Conservation (phyloP, 1,284 basidiomycete genomes). For the Kwoniella shivajii region DNA sequence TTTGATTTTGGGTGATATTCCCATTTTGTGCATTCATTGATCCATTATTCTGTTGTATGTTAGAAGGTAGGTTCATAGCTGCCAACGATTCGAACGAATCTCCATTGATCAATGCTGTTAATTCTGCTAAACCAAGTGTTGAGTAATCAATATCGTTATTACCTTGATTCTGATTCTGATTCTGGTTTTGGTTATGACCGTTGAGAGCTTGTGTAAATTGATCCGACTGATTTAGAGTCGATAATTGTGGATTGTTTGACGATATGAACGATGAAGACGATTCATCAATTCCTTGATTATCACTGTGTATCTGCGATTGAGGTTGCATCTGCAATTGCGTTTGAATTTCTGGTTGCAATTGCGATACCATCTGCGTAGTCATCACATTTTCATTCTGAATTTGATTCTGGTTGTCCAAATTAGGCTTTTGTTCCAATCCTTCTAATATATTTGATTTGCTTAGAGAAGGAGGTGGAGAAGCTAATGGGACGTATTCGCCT, state of each 20-base stretch:
- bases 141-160: slow-evolving; percentile 8
- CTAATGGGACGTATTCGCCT: not conserved
- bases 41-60: too few species aligned
- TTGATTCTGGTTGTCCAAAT: too few species aligned
- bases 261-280: too few species aligned
- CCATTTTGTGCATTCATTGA: too few species aligned
- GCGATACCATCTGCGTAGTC: not conserved
- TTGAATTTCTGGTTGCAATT: not conserved
- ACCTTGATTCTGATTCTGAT: not conserved
- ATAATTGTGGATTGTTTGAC: too few species aligned
- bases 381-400: too few species aligned
- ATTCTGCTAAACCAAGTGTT: slow-evolving; percentile 26
- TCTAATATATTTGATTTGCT: not conserved
- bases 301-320: not conserved
- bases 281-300: not conserved
- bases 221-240: too few species aligned
- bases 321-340: not conserved
- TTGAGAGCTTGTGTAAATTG: not conserved
- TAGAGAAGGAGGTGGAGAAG: not conserved
- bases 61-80: not conserved
- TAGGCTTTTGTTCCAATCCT: not conserved
- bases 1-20: not conserved
- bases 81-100: slow-evolving; percentile 3
- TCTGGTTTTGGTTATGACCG: not conserved
- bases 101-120: slow-evolving; percentile 22